A percentile compares a stretch with the other conserved stretches of the same genome.
phyloP scores from a whole-genome alignment of 352 stramenopile species.

The Phytophthora pini region DNA sequence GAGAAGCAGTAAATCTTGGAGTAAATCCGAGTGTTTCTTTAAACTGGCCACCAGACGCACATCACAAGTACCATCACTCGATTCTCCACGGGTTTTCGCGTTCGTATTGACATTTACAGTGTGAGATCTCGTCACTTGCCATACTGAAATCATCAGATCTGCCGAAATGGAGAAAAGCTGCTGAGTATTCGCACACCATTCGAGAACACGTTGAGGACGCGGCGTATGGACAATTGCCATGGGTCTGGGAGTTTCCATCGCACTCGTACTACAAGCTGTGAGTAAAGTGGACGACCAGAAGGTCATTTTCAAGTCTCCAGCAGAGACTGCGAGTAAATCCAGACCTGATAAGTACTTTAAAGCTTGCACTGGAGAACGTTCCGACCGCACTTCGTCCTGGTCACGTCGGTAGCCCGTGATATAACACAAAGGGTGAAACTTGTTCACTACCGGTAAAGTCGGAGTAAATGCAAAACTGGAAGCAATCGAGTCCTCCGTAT shows the following conservation, averaged over 20 bases:
- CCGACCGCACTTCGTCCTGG: conserved; percentile 77
- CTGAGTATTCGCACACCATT: conserved; percentile 62
- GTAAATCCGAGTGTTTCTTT: conserved; percentile 73
- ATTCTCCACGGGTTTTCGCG: conserved; percentile 23
- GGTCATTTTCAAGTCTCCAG: conserved; percentile 78
- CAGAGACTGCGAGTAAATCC: conserved; percentile 75
- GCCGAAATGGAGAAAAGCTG: conserved; percentile 79
- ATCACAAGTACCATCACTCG: conserved; percentile 53
- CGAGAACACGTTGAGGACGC: conserved; percentile 71
- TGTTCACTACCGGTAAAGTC: conserved; percentile 60
- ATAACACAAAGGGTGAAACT: conserved; percentile 81
- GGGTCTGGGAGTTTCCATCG: conserved; percentile 65
- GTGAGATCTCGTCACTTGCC: conserved; percentile 45
- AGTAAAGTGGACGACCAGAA: conserved; percentile 75
- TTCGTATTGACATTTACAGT: conserved; percentile 15
- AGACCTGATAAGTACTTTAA: conserved; percentile 69
- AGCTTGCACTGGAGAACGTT: conserved; percentile 77
- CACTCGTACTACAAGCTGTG: conserved; percentile 65
- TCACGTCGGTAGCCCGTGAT: conserved; percentile 72
- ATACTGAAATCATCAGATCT: conserved; percentile 75
- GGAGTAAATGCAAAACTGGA: conserved; percentile 39
- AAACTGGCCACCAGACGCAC: conserved; percentile 60
- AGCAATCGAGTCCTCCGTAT: conserved; percentile 12
- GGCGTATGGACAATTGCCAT: conserved; percentile 72
- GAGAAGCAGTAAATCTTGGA: conserved; percentile 77